These are phyloP conservation scores for Phaeosphaeria sp. DNA, from an alignment of 2,329 filamentous ascomycete species.

Conservation along the genomic window DNA sequence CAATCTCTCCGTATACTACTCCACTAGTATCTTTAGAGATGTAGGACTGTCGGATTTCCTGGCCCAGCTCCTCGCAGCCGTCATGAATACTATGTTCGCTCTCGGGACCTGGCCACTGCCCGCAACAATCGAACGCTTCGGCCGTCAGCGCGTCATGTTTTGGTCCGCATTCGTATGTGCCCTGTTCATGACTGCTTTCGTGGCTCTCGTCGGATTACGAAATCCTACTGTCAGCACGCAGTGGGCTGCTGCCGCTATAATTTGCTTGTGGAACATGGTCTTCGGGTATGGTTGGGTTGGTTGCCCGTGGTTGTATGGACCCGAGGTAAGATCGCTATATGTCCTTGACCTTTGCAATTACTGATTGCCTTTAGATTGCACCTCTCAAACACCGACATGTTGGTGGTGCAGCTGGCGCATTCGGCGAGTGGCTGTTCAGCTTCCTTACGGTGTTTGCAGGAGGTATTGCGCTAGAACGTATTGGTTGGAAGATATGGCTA, in stretches of 20 bases:
- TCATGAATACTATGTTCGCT: slow-evolving; percentile 90
- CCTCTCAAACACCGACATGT: slow-evolving; percentile 47
- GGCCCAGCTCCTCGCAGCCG: slow-evolving; percentile 48
- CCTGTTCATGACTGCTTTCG: slow-evolving; percentile 34
- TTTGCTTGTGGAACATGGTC: slow-evolving; percentile 35
- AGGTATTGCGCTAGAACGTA: slow-evolving; percentile 40
- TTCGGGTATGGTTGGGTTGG: slow-evolving; percentile 44
- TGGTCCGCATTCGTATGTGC: slow-evolving; percentile 28
- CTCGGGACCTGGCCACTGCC: slow-evolving; percentile 58
- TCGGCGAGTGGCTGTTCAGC: slow-evolving; percentile 48
- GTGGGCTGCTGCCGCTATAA: slow-evolving; percentile 34
- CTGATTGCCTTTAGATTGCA: slow-evolving; percentile 31
- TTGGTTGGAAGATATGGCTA: slow-evolving; percentile 49
- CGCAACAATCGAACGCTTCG: slow-evolving; percentile 41
- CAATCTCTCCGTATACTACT: slow-evolving; percentile 41
- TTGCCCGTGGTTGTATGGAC: slow-evolving; percentile 45
- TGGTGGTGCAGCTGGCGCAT: slow-evolving; percentile 43
- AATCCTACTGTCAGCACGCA: slow-evolving; percentile 22
- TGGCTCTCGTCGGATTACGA: slow-evolving; percentile 26
- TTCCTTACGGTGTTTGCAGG: slow-evolving; percentile 48
- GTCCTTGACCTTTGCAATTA: neutral
- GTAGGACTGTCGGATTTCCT: slow-evolving; percentile 26
- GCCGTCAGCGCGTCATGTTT: slow-evolving; percentile 37
- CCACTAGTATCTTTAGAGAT: slow-evolving; percentile 43
- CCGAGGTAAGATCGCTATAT: slow-evolving; percentile 14